A percentile compares a stretch with the other conserved stretches of the same genome.
Conservation (phyloP, 495 filamentous ascomycete species). For the Mycothermus thermophilus region DNA sequence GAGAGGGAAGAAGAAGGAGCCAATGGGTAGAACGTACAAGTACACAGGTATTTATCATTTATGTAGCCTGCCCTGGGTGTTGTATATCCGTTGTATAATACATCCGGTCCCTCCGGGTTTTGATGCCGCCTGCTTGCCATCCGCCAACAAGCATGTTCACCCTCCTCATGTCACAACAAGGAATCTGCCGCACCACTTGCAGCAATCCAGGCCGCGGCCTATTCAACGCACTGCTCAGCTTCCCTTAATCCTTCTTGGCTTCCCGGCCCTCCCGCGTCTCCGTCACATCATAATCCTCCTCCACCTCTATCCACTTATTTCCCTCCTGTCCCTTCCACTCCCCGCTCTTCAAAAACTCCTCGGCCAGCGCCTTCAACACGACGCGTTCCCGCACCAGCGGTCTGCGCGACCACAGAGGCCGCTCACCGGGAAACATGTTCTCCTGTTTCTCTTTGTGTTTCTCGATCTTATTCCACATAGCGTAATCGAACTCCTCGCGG, state of each 20-base stretch:
- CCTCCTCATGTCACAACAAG: too few relatives aligned
- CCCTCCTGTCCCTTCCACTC: conserved; percentile 33
- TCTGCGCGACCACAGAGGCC: too few relatives aligned
- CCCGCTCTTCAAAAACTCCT: conserved; percentile 20
- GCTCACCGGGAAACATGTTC: too few relatives aligned
- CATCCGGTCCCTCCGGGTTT: conserved; percentile 3
- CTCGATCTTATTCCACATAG: conserved; percentile 13
- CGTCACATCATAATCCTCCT: conserved; percentile 4
- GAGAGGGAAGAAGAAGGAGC: background rate
- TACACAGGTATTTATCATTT: too few relatives aligned
- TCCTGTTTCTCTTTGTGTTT: too few relatives aligned
- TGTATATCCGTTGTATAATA: conserved; percentile 9
- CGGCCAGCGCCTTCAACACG: conserved; percentile 19
- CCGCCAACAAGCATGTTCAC: too few relatives aligned
- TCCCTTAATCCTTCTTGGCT: background rate
- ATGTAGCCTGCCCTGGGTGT: background rate
- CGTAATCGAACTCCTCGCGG: conserved; percentile 23
- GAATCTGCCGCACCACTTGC: too few relatives aligned
- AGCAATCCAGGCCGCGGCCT: too few relatives aligned
- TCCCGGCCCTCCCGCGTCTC: conserved; percentile 7
- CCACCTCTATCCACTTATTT: conserved; percentile 21
- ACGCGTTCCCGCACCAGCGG: too few relatives aligned
- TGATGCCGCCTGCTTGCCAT: too few relatives aligned
- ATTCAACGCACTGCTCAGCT: background rate
- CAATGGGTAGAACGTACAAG: background rate